Evolutionary conservation across 768 basidiomycete species (phyloP).

Genomic region (Gyrodon lividus): DNA sequence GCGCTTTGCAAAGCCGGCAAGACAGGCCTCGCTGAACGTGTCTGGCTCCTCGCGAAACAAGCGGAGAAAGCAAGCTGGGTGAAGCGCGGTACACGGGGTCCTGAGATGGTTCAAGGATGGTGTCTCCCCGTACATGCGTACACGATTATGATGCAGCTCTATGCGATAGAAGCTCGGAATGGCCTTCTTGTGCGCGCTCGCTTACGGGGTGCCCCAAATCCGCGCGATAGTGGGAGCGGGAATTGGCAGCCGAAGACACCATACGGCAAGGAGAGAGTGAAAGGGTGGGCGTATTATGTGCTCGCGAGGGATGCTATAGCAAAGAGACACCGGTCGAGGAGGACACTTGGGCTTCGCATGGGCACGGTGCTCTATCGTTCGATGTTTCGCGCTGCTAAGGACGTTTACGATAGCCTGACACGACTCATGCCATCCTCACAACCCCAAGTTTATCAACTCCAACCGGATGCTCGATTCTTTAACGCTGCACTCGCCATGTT

Average conservation of each 20-base stretch:
- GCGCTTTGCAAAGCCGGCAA: constrained; percentile 57
- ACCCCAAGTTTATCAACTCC: constrained; percentile 36
- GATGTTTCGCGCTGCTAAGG: constrained; percentile 35
- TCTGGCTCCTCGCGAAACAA: constrained; percentile 61
- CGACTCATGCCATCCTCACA: constrained; percentile 23
- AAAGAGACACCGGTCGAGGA: constrained; percentile 23
- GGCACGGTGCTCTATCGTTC: constrained; percentile 34
- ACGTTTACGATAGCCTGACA: constrained; percentile 24
- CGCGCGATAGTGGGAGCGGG: constrained; percentile 4
- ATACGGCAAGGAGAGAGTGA: constrained; percentile 20
- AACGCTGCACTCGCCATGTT: constrained; percentile 57
- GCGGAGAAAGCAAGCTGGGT: constrained; percentile 59
- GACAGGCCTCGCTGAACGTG: constrained; percentile 55
- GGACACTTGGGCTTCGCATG: constrained; percentile 30
- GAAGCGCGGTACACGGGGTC: constrained; percentile 16
- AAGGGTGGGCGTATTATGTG: constrained; percentile 39
- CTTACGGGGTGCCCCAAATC: constrained; percentile 2
- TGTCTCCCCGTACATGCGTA: constrained; percentile 64
- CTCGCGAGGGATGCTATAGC: constrained; percentile 20
- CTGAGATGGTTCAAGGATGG: constrained; percentile 49
- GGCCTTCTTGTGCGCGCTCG: constrained; percentile 16
- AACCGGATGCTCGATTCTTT: constrained; percentile 66
- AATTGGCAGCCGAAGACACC: constrained; percentile 21
- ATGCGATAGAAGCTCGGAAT: constrained; percentile 44
- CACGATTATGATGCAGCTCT: constrained; percentile 68